Evolutionary conservation across 352 stramenopile species (phyloP), one percentile per base, ranked within the genome.

Genomic region (Pythium volutum): DNA sequence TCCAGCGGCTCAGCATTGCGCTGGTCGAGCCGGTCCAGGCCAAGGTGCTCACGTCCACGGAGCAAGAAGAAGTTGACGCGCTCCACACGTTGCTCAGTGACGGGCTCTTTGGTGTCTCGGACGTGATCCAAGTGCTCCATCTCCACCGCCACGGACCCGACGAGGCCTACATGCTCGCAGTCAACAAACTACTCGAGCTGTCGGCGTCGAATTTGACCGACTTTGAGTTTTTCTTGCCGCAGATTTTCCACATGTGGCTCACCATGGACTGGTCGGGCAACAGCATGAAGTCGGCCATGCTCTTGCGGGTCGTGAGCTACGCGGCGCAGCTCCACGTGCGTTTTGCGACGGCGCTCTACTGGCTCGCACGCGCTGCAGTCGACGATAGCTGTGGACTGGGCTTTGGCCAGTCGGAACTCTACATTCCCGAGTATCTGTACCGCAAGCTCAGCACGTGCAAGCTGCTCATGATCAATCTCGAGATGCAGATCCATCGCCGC

Each of bases 171-270:
- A 70, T 72, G 23, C 67, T 79, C 25, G 79, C 80, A 11, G 79
- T 91, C 38, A 79, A 82, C 64, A 91, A 91, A 55, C 62, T 93
- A 25, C 64, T 93, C 57, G 76, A 87, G 54, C 67, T 91, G 20
- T 75, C 81, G 41, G 59, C 67, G 12, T 68, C 72, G 15, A 89
- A 88, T 56, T 41, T 93, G 39, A 64, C 79, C 11, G 84, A 93
- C 64, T 93, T 93, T 38, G 84, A 93, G 65, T 93, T 93, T 45
- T 93, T 93, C 64, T 47, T 93, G 51, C 84, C 84, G 8, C 81
- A 93, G 59, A 68, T 93, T 42, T 93, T 91, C 60, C 84, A 93
- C 51, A 79, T 91, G 70, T 93, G 84, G 84, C 70, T 91, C 43
- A 89, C 84, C 2, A 79, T 90, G 42, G 82, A 91, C 72, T 91